Conservation (phyloP, 805 yeast genomes). For the Spathaspora arborariae region DNA sequence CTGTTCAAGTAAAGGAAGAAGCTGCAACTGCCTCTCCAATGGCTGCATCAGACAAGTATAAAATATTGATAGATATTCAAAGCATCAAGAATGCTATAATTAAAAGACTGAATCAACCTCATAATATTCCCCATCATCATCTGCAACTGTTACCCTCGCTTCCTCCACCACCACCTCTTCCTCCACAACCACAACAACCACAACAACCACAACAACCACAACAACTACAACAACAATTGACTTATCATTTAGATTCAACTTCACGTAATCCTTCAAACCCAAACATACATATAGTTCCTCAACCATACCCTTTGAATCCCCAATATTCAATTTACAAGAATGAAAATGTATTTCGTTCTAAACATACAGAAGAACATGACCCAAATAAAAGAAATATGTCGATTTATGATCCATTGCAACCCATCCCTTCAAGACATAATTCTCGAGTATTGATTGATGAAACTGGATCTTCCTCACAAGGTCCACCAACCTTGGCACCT, state of each 20-base stretch:
- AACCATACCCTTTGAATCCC: constrained; percentile 33
- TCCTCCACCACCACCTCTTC: constrained; percentile 3
- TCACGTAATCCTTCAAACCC: constrained; percentile 8
- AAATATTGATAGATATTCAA: not conserved
- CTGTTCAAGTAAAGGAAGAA: constrained; percentile 4
- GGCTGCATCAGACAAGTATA: not conserved
- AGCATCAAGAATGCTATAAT: not conserved
- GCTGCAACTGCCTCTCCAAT: constrained; percentile 3
- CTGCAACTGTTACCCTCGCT: not conserved
- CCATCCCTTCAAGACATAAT: constrained; percentile 18
- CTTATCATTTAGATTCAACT: not conserved
- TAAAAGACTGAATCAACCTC: constrained; percentile 1
- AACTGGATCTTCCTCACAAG: constrained; percentile 1
- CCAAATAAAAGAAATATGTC: constrained; percentile 22
- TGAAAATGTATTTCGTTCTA: constrained; percentile 9
- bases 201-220: too few species aligned
- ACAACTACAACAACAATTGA: not conserved
- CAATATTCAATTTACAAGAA: constrained; percentile 25
- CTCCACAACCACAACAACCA: constrained; percentile 3
- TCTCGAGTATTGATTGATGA: constrained; percentile 8
- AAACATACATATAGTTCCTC: constrained; percentile 25
- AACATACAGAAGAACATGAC: constrained; percentile 3
- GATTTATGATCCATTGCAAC: constrained; percentile 37
- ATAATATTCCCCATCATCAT: not conserved
- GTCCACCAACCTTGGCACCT: constrained; percentile 6